Evolutionary conservation across 1,284 basidiomycete species (phyloP), one percentile per base, ranked within the genome.

Genomic region (Puccinia hordei): DNA sequence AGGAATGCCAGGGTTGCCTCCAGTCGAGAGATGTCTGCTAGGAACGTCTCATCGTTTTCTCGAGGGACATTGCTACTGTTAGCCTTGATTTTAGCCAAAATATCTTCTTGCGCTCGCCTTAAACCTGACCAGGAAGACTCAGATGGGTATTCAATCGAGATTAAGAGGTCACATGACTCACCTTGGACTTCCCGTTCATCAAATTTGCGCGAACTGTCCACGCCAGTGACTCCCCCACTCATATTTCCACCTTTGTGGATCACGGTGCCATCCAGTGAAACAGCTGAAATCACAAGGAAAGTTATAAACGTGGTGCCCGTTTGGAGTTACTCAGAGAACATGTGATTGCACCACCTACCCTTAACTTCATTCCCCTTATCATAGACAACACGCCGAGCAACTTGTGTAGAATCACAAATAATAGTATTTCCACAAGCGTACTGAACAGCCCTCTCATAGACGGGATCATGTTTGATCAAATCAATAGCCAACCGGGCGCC

Each of bases 171-270:
- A 33, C 24, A 63, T 22, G 17, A 46, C 55, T 27, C 33, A 73
- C 77, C 92, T 86, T 94, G 91, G 2, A 98, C 89, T 83, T 98
- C 94, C 82, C 92, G 92, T 85, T 98, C 95, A 81, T 95, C 93
- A 91, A 94, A 98, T 84, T 93, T 93, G 86, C 93, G 91, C 71
- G 89, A 89, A 51, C 86, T 89, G 53, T 88, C 89, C 82, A 91
- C 90, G 0, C 90, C 89, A 82, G 93, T 93, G 46, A 90, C 88
- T 61, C 97, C 97, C 87, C 97, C 97, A 49, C 97, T 99, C 85
- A 99, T 99, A 66, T 97, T 87, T 83, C 97, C 97, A 83, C 92
- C 95, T 88, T 96, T 97, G 86, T 99, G 97, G 75, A 99, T 98
- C 80, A 99, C 88, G 0, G 95, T 98, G 0, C 97, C 97, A 69